phyloP scores from a whole-genome alignment of 2,329 filamentous ascomycete genomes.

The Trichoderma hamatum region DNA sequence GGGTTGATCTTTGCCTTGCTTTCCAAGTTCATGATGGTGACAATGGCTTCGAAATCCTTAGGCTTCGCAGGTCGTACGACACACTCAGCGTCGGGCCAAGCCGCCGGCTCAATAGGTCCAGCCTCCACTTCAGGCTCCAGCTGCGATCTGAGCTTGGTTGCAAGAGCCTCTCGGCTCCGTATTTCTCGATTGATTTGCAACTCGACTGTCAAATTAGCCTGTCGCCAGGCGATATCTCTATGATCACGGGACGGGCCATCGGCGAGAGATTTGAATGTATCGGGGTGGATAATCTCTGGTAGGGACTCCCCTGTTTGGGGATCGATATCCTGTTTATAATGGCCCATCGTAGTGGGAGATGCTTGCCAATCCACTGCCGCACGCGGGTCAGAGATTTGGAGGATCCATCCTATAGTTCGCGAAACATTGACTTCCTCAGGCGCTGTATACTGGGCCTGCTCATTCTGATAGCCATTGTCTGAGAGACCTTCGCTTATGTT shows the following conservation, averaged over 20 bases:
- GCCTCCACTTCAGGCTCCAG: conserved; percentile 19
- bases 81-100: conserved; percentile 39
- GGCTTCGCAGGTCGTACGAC: conserved; percentile 47
- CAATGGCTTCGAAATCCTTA: conserved; percentile 46
- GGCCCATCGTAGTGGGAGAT: background rate
- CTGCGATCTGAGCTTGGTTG: conserved; percentile 15
- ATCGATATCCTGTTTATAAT: conserved; percentile 42
- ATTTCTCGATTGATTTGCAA: conserved; percentile 35
- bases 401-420: conserved; percentile 11
- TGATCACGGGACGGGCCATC: conserved; percentile 22
- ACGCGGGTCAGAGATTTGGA: conserved; percentile 1
- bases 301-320: conserved; percentile 42
- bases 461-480: background rate
- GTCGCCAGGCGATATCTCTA: conserved; percentile 35
- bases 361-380: background rate
- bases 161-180: conserved; percentile 31
- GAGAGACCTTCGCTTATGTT: conserved; percentile 12
- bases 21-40: conserved; percentile 51
- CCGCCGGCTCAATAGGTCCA: conserved; percentile 24
- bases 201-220: conserved; percentile 36
- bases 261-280: conserved; percentile 32
- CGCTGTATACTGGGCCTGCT: background rate
- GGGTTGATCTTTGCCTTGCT: conserved; percentile 30
- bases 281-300: conserved; percentile 39
- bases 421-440: background rate